These are phyloP conservation scores for Sclerotinia spermophila DNA, from an alignment of 2,329 filamentous ascomycete genomes.

Conservation along the genomic window DNA sequence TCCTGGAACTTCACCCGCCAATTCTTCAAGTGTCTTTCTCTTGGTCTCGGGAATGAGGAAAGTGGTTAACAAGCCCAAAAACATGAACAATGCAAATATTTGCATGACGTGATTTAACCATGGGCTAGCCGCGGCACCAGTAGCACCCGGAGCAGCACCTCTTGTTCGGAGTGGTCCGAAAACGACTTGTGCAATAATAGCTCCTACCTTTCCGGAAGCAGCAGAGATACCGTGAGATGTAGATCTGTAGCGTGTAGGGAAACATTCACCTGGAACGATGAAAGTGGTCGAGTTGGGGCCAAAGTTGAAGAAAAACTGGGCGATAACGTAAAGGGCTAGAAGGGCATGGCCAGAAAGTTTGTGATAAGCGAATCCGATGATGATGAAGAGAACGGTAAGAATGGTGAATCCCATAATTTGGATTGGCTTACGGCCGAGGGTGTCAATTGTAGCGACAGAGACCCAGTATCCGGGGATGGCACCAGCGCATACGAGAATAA, in stretches of 20 bases:
- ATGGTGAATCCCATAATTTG: slow-evolving; percentile 62
- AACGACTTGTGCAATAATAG: slow-evolving; percentile 44
- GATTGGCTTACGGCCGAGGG: slow-evolving; percentile 72
- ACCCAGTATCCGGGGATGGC: slow-evolving; percentile 80
- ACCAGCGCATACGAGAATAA: slow-evolving; percentile 74
- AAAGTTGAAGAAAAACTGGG: slow-evolving; percentile 66
- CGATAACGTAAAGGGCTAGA: slow-evolving; percentile 59
- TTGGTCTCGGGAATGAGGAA: slow-evolving; percentile 75
- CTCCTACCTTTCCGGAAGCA: slow-evolving; percentile 39
- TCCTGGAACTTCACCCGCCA: slow-evolving; percentile 36
- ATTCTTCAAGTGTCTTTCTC: slow-evolving; percentile 66
- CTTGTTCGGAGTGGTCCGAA: slow-evolving; percentile 50
- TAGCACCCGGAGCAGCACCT: slow-evolving; percentile 33
- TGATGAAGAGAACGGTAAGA: slow-evolving; percentile 58
- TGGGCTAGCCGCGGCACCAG: slow-evolving; percentile 36
- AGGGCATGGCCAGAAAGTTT: slow-evolving; percentile 48
- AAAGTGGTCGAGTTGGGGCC: slow-evolving; percentile 69
- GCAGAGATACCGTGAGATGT: slow-evolving; percentile 40
- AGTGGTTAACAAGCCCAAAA: slow-evolving; percentile 63
- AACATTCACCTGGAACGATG: slow-evolving; percentile 66
- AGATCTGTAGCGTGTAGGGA: slow-evolving; percentile 39
- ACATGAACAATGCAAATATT: slow-evolving; percentile 77
- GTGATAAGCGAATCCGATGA: slow-evolving; percentile 60
- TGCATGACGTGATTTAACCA: slow-evolving; percentile 73
- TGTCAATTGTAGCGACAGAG: slow-evolving; percentile 71